These are phyloP conservation scores for Malassezia brasiliensis DNA, from an alignment of 1,284 basidiomycete genomes.

Conservation along the genomic window DNA sequence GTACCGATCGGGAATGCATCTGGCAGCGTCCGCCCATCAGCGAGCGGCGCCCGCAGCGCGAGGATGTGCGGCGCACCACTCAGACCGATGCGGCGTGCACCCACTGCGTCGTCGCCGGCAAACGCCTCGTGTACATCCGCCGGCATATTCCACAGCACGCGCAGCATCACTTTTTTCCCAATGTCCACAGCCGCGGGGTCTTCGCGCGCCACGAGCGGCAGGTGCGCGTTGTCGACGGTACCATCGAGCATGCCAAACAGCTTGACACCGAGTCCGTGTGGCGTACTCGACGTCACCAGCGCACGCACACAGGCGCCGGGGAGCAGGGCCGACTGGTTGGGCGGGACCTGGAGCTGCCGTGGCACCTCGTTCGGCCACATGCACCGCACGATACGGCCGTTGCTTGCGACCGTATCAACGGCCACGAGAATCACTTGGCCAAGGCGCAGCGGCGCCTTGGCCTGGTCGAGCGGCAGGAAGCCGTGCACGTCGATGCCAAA, in stretches of 20 bases:
- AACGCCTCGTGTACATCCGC: slow-evolving; percentile 1
- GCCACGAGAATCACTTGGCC: slow-evolving; percentile 45
- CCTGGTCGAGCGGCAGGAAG: slow-evolving; percentile 40
- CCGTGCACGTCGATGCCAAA: slow-evolving; percentile 55
- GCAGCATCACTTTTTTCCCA: slow-evolving; percentile 59
- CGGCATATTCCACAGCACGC: slow-evolving; percentile 63
- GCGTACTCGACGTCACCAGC: slow-evolving; percentile 69
- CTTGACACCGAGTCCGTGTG: slow-evolving; percentile 76
- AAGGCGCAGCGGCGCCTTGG: slow-evolving; percentile 34
- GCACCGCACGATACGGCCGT: slow-evolving; percentile 45
- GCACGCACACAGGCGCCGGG: slow-evolving; percentile 78
- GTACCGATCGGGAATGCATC: slow-evolving; percentile 37
- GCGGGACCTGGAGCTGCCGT: slow-evolving; percentile 19
- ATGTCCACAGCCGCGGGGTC: slow-evolving; percentile 19
- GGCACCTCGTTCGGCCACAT: slow-evolving; percentile 32
- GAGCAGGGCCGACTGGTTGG: slow-evolving; percentile 65
- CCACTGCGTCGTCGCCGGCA: slow-evolving; percentile 20
- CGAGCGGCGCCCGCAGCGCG: slow-evolving; percentile 24
- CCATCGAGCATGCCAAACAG: slow-evolving; percentile 88
- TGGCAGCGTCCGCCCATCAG: slow-evolving; percentile 21
- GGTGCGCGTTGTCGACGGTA: slow-evolving; percentile 74
- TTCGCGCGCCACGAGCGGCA: slow-evolving; percentile 50
- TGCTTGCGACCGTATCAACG: slow-evolving; percentile 43
- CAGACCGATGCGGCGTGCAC: slow-evolving; percentile 38
- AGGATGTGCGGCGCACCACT: slow-evolving; percentile 34